These are phyloP conservation scores for Candida tropicalis DNA, from an alignment of 1,139 yeast genomes.

Conservation along the genomic window DNA sequence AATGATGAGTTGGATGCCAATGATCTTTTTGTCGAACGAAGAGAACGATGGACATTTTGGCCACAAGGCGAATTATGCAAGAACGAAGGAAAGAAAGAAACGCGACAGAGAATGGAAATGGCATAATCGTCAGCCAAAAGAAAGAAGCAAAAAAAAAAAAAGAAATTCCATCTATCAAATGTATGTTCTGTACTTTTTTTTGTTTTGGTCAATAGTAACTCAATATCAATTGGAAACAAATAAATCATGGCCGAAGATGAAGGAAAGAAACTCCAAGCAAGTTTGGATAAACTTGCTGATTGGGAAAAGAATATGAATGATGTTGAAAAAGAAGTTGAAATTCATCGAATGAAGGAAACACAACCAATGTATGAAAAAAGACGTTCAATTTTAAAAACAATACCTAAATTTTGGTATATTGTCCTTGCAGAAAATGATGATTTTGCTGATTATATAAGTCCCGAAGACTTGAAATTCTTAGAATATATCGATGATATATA, in stretches of 20 bases:
- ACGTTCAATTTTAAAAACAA: slow-evolving; percentile 42
- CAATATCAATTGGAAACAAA: too few relatives aligned
- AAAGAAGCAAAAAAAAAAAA: slow-evolving; percentile 1
- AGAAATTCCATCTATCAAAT: not conserved
- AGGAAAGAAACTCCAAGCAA: slow-evolving; percentile 17
- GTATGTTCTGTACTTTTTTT: too few relatives aligned
- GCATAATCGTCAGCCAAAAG: too few relatives aligned
- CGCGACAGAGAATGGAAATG: not conserved
- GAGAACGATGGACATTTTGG: not conserved
- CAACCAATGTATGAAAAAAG: slow-evolving; percentile 54
- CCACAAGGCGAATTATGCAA: not conserved
- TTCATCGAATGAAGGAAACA: slow-evolving; percentile 50
- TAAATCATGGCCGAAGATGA: slow-evolving; percentile 12
- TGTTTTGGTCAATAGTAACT: too few relatives aligned
- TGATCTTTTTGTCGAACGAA: not conserved
- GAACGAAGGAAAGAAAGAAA: not conserved
- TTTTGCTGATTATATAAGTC: slow-evolving; percentile 67
- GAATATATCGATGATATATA: slow-evolving; percentile 61
- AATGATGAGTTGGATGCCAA: too few relatives aligned
- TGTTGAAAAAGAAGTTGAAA: slow-evolving; percentile 58
- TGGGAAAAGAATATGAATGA: slow-evolving; percentile 58
- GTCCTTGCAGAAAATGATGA: slow-evolving; percentile 77
- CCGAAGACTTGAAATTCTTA: slow-evolving; percentile 68
- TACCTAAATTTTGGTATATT: slow-evolving; percentile 77
- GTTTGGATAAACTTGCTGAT: slow-evolving; percentile 43